Evolutionary conservation across 1,139 yeast genomes (phyloP), one percentile per base, ranked within the genome.

Genomic region (Saccharomyces hybrid): DNA sequence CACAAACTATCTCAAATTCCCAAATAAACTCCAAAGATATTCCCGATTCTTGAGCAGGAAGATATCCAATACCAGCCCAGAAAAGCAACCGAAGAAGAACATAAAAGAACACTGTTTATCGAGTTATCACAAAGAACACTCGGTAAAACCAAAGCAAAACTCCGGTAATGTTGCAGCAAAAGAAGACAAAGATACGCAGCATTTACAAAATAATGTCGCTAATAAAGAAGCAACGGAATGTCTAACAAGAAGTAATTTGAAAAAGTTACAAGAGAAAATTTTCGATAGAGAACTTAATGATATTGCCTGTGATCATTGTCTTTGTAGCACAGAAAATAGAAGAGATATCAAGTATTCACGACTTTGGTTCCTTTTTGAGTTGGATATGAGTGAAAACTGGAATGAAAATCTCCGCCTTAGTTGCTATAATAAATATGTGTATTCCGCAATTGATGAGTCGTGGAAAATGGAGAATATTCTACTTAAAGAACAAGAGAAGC

Each of bases 311-410:
- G 51, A 51, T 2, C 66, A 63, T 57, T 53, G 28, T 28, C 34
- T 62, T 8, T 62, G 67, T 42, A 57, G 61, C 25, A n/a, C 34
- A 1, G 52, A 53, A 11, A 60, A 59, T 49, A 58, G 58, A 52
- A 47, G 16, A n/a, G 44, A 49, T 11, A 29, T 58, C 8, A 50
- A 51, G 11, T 49, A 51, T 27, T 55, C 62, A 8, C 57, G 69
- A 25, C 42, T 57, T 16, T 65, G 69, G 69, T 63, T 68, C 46
- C 55, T 68, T 8, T 68, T 68, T 49, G 71, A 68, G 29, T 48
- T 68, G 19, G 71, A 68, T 52, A 59, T 67, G 63, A 54, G 61
- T 5, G 54, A 49, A 5, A 59, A 60, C 47, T 61, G 60, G 9
- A 44, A 34, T 7, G 54, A 57, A 13, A 67, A 66, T 52, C 53